A percentile compares a stretch with the other conserved stretches of the same genome.
phyloP scores from a whole-genome alignment of 331 rosid species.

The Saraca asoca region DNA sequence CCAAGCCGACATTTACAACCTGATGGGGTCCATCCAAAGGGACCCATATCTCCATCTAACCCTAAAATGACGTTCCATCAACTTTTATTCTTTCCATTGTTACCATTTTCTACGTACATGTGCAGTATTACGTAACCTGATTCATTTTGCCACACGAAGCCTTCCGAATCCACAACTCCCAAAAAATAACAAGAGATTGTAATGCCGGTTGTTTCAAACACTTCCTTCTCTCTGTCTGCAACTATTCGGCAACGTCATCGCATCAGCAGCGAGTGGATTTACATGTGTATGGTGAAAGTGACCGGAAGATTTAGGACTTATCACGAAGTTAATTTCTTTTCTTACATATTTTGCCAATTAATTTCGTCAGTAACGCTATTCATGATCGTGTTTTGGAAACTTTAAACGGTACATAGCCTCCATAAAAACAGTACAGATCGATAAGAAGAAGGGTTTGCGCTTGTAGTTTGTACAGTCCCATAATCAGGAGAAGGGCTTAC shows the following conservation, averaged over 20 bases:
- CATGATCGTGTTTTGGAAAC: too few relatives aligned
- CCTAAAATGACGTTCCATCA: constrained; percentile 73
- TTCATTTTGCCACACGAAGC: constrained; percentile 25
- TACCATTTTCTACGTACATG: constrained; percentile 69
- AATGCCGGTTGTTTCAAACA: constrained; percentile 51
- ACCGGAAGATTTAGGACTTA: background rate
- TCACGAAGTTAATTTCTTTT: background rate
- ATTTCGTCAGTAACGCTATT: background rate
- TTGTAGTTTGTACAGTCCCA: too few relatives aligned
- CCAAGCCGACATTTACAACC: constrained; percentile 63
- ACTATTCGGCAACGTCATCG: constrained; percentile 27
- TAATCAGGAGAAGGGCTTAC: too few relatives aligned
- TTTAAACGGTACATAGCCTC: too few relatives aligned
- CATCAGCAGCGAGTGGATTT: constrained; percentile 24
- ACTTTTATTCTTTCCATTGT: constrained; percentile 36
- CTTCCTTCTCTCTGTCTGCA: constrained; percentile 30
- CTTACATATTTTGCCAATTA: background rate
- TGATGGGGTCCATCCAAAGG: constrained; percentile 46
- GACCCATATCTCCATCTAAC: constrained; percentile 75
- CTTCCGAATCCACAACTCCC: background rate
- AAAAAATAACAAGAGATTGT: too few relatives aligned
- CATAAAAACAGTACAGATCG: too few relatives aligned
- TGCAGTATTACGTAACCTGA: constrained; percentile 61
- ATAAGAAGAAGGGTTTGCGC: too few relatives aligned
- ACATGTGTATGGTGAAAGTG: constrained; percentile 35